Evolutionary conservation across 345 rosid genomes (phyloP).

Genomic region (Boechera retrofracta): DNA sequence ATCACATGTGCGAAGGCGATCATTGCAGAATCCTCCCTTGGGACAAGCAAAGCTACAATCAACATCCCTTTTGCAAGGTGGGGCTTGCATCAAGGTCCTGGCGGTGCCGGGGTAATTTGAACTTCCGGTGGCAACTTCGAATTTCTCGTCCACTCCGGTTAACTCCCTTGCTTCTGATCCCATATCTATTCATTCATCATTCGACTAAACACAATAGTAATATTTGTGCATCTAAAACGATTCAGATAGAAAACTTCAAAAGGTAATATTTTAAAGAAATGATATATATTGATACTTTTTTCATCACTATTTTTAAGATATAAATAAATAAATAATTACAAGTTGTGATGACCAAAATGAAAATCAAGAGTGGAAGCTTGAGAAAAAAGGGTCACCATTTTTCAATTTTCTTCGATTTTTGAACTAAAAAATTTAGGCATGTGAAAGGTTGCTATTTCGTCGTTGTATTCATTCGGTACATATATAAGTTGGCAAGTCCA

Average conservation of each 20-base stretch:
- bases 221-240: neutral
- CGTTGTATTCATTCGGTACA: neutral
- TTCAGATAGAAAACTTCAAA: no score
- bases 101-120: neutral
- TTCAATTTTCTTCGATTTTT: neutral
- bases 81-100: neutral
- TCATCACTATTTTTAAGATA: no score
- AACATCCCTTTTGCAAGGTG: constrained; percentile 9
- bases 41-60: neutral
- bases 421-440: neutral
- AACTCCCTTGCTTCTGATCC: constrained; percentile 27
- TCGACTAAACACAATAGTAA: neutral
- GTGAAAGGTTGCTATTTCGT: neutral
- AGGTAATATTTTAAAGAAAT: no score
- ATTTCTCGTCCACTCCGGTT: neutral
- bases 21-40: neutral
- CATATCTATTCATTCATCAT: constrained; percentile 8
- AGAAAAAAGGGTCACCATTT: constrained; percentile 11
- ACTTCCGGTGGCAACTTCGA: neutral
- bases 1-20: neutral
- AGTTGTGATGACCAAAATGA: constrained; percentile 26
- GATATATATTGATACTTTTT: no score
- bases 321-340: constrained; percentile 8
- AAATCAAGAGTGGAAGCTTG: neutral
- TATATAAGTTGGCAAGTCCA: neutral